Evolutionary conservation across 1,139 yeast genomes (phyloP), one percentile per base, ranked within the genome.

Genomic region (Debaryomycetaceae sp.): DNA sequence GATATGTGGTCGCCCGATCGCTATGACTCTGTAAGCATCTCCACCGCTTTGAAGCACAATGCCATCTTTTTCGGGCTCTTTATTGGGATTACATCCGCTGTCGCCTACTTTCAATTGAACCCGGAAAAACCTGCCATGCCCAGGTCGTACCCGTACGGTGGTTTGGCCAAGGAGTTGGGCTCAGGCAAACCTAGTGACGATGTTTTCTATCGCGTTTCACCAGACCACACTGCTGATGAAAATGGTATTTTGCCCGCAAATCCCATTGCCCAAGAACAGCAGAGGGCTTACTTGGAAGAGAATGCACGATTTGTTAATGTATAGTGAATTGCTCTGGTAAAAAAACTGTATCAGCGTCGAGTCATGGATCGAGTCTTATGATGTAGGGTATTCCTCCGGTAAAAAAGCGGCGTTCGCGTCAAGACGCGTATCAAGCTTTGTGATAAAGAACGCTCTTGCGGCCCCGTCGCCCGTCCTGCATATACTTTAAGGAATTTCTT

Each of bases 1-100:
- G 90, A 83, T 50, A 69, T 81, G 64, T 83, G 94, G 94, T 75
- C 94, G 10, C 93, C 94, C 13, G 93, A 82, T 47, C 70, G 76
- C 47, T 76, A 64, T 51, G 74, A 75, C 44, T 52, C 62, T 28
- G 80, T 75, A 26, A 58, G 71, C 24, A 78, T 80, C 52, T 51
- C 57, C 34, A 64, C 73, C 25, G 94, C 94, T 3, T 53, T 77
- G 32, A 65, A 60, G 39, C 66, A 61, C 38, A 62, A 62, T 35
- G 66, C 49, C 23, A 55, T 66, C 22, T 79, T 79, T 53, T 71
- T 78, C 44, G 68, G 68, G 8, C 57, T 62, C 27, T 49, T 81
- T 31, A 63, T 68, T 29, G 68, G 68, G 2, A 68, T 78, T 48
- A 74, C 73, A 25, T 67, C 67, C 21, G 39, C 62, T 22, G 61